These are phyloP conservation scores for Xylaria sp. DNA, from an alignment of 2,329 filamentous ascomycete genomes.

Conservation along the genomic window DNA sequence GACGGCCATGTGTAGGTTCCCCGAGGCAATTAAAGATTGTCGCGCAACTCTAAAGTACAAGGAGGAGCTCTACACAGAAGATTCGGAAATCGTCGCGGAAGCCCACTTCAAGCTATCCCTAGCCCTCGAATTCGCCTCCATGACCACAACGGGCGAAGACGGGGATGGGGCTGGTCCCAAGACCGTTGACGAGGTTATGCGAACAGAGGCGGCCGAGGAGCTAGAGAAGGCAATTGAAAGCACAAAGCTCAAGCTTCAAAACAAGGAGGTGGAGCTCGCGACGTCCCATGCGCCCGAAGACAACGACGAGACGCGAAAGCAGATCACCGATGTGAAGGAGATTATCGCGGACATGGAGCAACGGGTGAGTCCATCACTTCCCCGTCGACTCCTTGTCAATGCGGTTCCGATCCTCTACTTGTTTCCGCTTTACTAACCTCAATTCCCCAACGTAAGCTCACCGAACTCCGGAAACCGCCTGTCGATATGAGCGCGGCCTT, in stretches of 20 bases:
- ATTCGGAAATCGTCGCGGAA: slow-evolving; percentile 89
- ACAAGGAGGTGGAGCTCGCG: slow-evolving; percentile 74
- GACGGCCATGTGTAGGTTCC: slow-evolving; percentile 66
- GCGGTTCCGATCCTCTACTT: slow-evolving; percentile 30
- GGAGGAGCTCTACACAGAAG: slow-evolving; percentile 79
- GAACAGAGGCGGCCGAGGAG: slow-evolving; percentile 76
- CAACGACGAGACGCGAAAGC: slow-evolving; percentile 69
- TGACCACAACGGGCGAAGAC: slow-evolving; percentile 70
- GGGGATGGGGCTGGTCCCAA: slow-evolving; percentile 57
- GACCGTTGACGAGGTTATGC: slow-evolving; percentile 74
- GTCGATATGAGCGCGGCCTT: slow-evolving; percentile 68
- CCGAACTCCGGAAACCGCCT: slow-evolving; percentile 74
- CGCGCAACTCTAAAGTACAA: slow-evolving; percentile 82
- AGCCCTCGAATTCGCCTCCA: slow-evolving; percentile 91
- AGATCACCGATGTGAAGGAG: slow-evolving; percentile 79
- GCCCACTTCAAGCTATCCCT: slow-evolving; percentile 97
- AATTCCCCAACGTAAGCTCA: slow-evolving; percentile 60
- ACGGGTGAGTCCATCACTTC: slow-evolving; percentile 63
- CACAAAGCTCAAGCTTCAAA: slow-evolving; percentile 76
- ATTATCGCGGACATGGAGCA: slow-evolving; percentile 83
- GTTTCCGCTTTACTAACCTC: slow-evolving; percentile 35
- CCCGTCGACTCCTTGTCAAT: slow-evolving; percentile 43
- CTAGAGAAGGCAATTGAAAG: slow-evolving; percentile 80
- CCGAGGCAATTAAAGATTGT: slow-evolving; percentile 86
- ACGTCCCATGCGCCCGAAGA: slow-evolving; percentile 73